Evolutionary conservation across 306 rosid genomes (phyloP).

Genomic region (Malus asiatica): DNA sequence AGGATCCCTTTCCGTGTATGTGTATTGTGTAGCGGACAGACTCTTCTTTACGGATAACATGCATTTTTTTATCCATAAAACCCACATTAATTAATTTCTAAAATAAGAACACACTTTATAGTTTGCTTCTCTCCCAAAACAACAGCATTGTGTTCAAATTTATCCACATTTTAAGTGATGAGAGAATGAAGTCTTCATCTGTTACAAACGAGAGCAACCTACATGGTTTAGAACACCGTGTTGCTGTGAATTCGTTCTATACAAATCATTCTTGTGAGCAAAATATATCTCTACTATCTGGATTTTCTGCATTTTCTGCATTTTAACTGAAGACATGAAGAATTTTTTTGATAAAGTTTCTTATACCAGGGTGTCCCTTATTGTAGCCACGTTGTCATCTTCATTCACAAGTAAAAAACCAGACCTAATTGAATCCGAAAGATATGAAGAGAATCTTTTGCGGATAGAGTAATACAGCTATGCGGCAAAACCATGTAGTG

Average conservation of each 20-base stretch:
- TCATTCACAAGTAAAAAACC: neutral
- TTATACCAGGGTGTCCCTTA: neutral
- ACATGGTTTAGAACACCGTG: too few relatives aligned
- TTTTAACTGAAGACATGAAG: neutral
- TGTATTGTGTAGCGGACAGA: neutral
- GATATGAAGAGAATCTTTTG: neutral
- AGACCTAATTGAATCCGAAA: neutral
- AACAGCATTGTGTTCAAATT: neutral
- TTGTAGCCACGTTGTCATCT: neutral
- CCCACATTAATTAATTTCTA: neutral
- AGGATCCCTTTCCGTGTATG: neutral
- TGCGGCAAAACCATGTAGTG: neutral
- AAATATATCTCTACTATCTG: neutral
- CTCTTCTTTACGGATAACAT: neutral
- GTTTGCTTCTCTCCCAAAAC: neutral
- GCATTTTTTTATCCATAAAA: neutral
- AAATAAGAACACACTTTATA: neutral
- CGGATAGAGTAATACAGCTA: neutral
- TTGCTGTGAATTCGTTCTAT: too few relatives aligned
- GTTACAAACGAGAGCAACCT: neutral
- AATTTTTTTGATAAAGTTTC: neutral
- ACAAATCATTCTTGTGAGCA: neutral
- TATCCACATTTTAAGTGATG: too few relatives aligned
- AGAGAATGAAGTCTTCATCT: neutral
- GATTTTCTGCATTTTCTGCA: neutral